phyloP scores from a whole-genome alignment of 805 yeast genomes.

The Starmerella roubikii region DNA sequence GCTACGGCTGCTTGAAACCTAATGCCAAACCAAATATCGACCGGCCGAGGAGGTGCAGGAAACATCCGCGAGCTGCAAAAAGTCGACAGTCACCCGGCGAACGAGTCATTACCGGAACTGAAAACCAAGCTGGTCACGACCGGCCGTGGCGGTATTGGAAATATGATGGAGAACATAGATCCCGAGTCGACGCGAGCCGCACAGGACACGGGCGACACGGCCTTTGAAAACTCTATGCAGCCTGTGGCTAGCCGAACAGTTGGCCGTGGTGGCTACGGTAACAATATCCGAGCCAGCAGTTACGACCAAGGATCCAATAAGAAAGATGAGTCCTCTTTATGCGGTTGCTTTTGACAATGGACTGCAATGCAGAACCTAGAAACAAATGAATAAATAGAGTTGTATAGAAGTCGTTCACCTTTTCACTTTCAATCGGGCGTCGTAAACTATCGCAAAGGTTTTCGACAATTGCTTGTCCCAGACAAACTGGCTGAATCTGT shows the following conservation, averaged over 20 bases:
- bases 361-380: no score
- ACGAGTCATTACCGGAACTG: constrained; percentile 48
- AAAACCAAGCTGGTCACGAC: constrained; percentile 43
- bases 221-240: constrained; percentile 30
- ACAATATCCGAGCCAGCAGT: constrained; percentile 19
- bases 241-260: constrained; percentile 29
- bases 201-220: constrained; percentile 45
- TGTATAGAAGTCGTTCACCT: no score
- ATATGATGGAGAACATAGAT: constrained; percentile 51
- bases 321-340: neutral
- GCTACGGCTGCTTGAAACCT: no score
- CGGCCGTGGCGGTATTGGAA: constrained; percentile 71
- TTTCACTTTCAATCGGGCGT: no score
- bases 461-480: no score
- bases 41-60: constrained; percentile 74
- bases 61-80: constrained; percentile 44
- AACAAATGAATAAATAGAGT: no score
- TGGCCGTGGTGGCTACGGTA: constrained; percentile 58
- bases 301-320: neutral
- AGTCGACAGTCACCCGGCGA: constrained; percentile 38
- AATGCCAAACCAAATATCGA: constrained; percentile 36
- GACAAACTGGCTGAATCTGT: no score
- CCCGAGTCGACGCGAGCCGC: constrained; percentile 41
- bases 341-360: no score
- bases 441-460: no score